These are phyloP conservation scores for Kodamaea laetipori DNA, from an alignment of 805 yeast species.

Conservation along the genomic window DNA sequence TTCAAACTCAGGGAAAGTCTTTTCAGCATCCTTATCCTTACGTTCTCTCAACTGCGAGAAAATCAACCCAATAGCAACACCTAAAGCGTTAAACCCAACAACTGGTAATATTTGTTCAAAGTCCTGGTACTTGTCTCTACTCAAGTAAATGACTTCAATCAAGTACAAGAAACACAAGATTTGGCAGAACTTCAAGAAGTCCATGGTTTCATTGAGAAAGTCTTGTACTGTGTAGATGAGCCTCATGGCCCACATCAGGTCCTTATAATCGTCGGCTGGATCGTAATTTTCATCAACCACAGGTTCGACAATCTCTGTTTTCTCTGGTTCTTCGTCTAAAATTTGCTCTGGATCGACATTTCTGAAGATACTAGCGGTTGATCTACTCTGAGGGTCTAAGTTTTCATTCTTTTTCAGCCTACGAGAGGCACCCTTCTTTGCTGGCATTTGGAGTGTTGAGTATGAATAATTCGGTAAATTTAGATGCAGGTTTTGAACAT, in stretches of 20 bases:
- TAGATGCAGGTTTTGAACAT: background rate
- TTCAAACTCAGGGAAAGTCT: conserved; percentile 39
- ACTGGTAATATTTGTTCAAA: conserved; percentile 21
- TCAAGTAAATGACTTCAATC: conserved; percentile 32
- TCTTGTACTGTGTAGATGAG: conserved; percentile 37
- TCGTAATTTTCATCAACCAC: conserved; percentile 7
- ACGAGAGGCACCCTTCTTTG: conserved; percentile 15
- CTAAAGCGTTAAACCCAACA: conserved; percentile 37
- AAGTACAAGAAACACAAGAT: conserved; percentile 32
- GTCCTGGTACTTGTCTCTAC: conserved; percentile 19
- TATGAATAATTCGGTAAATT: no score
- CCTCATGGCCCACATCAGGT: conserved; percentile 12
- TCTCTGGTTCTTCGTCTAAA: background rate
- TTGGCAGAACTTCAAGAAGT: conserved; percentile 34
- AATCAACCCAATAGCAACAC: conserved; percentile 32
- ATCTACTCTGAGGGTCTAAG: conserved; percentile 4
- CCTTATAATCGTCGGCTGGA: conserved; percentile 15
- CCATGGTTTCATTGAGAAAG: conserved; percentile 37
- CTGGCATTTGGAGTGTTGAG: conserved; percentile 13
- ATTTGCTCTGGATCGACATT: background rate
- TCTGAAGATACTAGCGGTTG: conserved; percentile 15
- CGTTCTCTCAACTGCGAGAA: conserved; percentile 27
- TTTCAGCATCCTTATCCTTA: conserved; percentile 17
- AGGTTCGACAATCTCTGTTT: background rate
- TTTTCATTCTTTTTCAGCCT: background rate